phyloP scores from a whole-genome alignment of 1,139 yeast genomes.

The Geotrichum histeridarum region DNA sequence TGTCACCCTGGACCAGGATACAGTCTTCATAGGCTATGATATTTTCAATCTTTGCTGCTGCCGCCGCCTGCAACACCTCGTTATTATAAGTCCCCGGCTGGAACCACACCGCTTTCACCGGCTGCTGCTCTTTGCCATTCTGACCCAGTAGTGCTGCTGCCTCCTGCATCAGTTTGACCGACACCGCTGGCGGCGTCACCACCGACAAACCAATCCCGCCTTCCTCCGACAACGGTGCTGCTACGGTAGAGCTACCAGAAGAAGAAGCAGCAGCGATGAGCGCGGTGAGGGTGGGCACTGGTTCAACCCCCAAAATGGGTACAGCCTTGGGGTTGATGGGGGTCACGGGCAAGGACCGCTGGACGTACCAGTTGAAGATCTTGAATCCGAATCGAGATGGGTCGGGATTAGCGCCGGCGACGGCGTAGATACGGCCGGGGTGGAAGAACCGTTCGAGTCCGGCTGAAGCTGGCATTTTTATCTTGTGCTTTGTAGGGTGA shows the following conservation, averaged over 20 bases:
- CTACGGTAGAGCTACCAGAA: conserved; percentile 22
- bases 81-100: conserved; percentile 74
- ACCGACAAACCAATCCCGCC: conserved; percentile 36
- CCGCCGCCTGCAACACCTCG: conserved; percentile 47
- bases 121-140: not conserved
- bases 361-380: conserved; percentile 63
- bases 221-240: not conserved
- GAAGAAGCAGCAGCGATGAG: conserved; percentile 34
- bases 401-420: conserved; percentile 69
- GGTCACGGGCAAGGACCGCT: conserved; percentile 52
- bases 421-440: conserved; percentile 51
- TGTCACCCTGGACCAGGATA: conserved; percentile 64
- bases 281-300: conserved; percentile 39
- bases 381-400: conserved; percentile 66
- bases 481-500: not conserved
- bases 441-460: conserved; percentile 46
- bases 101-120: conserved; percentile 64
- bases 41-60: conserved; percentile 33
- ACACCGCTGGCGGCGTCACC: conserved; percentile 67
- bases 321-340: conserved; percentile 59
- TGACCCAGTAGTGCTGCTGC: conserved; percentile 35
- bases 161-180: conserved; percentile 46
- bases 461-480: conserved; percentile 6
- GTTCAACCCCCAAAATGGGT: conserved; percentile 46
- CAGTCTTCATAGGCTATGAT: conserved; percentile 61